Percentiles rank a stretch among this genome's conserved stretches.
phyloP scores from a whole-genome alignment of 1,284 basidiomycete genomes.

The Termitomyces sp. region DNA sequence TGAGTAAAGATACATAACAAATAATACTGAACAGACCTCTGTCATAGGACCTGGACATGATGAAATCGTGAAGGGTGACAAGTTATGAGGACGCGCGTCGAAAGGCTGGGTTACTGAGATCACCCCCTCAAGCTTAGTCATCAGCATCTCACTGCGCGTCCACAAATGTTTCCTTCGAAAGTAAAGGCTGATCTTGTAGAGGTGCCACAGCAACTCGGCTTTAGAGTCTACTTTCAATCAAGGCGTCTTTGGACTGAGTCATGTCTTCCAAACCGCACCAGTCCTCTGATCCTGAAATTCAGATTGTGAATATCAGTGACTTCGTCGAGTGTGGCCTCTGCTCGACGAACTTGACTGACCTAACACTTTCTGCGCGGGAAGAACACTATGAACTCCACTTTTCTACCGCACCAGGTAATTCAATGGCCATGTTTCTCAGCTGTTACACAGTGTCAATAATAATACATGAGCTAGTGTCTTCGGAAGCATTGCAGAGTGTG shows the following conservation, averaged over 20 bases:
- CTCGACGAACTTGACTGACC: constrained; percentile 29
- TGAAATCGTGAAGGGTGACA: constrained; percentile 13
- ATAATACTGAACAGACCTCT: constrained; percentile 44
- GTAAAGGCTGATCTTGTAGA: too few relatives aligned
- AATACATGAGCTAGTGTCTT: background rate
- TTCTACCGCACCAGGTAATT: constrained; percentile 12
- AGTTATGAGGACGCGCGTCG: constrained; percentile 52
- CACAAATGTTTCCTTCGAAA: too few relatives aligned
- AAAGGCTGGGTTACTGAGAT: constrained; percentile 9
- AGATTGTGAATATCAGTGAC: constrained; percentile 3
- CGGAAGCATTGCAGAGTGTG: background rate
- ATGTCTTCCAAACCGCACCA: constrained; percentile 1
- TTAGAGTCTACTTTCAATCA: background rate
- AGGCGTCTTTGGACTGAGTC: background rate
- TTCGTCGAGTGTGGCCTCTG: constrained; percentile 47
- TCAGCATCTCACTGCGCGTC: constrained; percentile 21
- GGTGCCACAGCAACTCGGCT: background rate
- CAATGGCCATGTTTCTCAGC: background rate
- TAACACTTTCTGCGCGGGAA: constrained; percentile 32
- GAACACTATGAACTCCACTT: constrained; percentile 50
- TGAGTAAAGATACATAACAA: background rate
- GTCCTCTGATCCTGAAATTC: constrained; percentile 6
- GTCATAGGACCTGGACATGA: constrained; percentile 77
- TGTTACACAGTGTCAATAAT: background rate
- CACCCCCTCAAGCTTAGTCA: constrained; percentile 29